Base-by-base conservation (phyloP, 306 rosid species). In the Purshia tridentata region DNA sequence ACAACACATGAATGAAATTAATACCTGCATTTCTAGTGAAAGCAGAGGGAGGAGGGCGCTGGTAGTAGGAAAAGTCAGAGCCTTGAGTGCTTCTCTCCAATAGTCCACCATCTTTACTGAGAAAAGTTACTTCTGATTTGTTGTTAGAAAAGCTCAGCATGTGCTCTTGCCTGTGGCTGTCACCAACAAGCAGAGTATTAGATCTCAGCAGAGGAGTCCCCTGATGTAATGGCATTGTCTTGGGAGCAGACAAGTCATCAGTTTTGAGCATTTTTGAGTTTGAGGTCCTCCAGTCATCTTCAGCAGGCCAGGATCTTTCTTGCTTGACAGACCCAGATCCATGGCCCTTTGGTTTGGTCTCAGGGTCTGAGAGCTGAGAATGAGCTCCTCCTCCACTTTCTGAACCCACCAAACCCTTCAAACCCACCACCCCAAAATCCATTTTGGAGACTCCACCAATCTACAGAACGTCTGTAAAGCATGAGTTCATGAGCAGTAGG, bases 121-220 rank as follows among this genome's bases (percentile, higher is more conserved):
- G 77, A 74, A 76, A 73, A 20, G 51, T 44, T 66, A 72, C 73
- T 19, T 76, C 81, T 47, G 89, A 63, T 74, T 79, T 80, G 54
- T 20, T 42, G 37, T 83, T 67, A 67, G 89, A 78, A 82, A 86
- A 86, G 83, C 87, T 83, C n/a, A 83, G 87, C 89, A 80, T 80
- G 39, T 77, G 89, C 73, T 78, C 89, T 63, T 77, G 80, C 41
- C 67, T 68, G 81, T 42, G 69, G 65, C 18, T 13, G 12, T 75
- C 82, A 51, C 51, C 72, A 42, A 54, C 52, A 19, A 71, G 57
- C 19, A 66, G 19, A 69, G 74, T 14, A 73, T 54, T 77, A 77
- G 89, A 85, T 85, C 89, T 77, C 76, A 79, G 52, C 59, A 78
- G 66, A 46, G 88, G 78, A 54, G 72, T 63, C 20, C 74, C 80